These are phyloP conservation scores for Ambrosia artemisiifolia DNA, from an alignment of 129 eudicot genomes.

Conservation along the genomic window DNA sequence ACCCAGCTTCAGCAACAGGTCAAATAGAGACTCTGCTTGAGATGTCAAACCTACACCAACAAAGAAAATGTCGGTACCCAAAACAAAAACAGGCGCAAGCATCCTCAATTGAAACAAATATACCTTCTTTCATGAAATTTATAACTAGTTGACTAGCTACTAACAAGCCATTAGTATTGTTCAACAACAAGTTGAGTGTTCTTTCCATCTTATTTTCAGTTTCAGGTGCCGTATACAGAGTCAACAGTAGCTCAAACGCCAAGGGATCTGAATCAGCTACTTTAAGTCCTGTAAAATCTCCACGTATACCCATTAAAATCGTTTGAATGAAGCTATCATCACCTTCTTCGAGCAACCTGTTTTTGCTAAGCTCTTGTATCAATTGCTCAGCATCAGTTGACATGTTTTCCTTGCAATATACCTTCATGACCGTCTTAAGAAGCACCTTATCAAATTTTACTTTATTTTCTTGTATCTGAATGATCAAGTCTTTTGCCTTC, in stretches of 20 bases:
- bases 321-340: conserved; percentile 42
- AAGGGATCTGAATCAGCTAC: conserved; percentile 36
- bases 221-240: conserved; percentile 49
- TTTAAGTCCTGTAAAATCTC: conserved; percentile 29
- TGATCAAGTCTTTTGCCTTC: conserved; percentile 57
- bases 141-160: conserved; percentile 54
- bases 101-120: conserved; percentile 6
- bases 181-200: conserved; percentile 45
- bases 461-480: conserved; percentile 52
- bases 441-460: conserved; percentile 75
- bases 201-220: conserved; percentile 36
- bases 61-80: conserved; percentile 7
- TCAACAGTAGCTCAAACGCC: conserved; percentile 62
- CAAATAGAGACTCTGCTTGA: conserved; percentile 50
- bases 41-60: conserved; percentile 54
- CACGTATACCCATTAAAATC: conserved; percentile 39
- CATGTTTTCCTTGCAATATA: conserved; percentile 72
- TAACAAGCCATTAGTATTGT: conserved; percentile 52
- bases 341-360: conserved; percentile 32
- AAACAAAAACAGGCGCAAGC: not conserved
- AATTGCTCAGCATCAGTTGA: conserved; percentile 52
- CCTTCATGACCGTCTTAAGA: conserved; percentile 51
- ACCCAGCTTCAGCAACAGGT: conserved; percentile 46
- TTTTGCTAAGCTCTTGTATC: conserved; percentile 44
- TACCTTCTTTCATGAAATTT: conserved; percentile 62